Percentiles rank a stretch among this genome's conserved stretches.
Conservation (phyloP, 306 rosid species). For the Vigna unguiculata region DNA sequence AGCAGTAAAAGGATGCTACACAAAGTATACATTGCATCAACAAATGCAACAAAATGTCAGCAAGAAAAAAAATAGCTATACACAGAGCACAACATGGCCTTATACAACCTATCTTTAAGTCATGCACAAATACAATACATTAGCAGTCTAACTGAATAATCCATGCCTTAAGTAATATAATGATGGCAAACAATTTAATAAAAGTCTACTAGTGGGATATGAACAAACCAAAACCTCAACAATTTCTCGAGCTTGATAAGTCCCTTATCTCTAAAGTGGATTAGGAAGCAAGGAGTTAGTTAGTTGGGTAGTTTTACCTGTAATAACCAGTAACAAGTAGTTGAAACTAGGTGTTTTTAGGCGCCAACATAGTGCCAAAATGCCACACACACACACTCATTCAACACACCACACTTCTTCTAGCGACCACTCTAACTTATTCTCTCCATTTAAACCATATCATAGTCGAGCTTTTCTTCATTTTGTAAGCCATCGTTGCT, state of each 20-base stretch:
- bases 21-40: slow-evolving; percentile 2
- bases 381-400: too few species aligned
- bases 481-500: too few species aligned
- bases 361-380: too few species aligned
- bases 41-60: neutral
- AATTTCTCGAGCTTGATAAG: slow-evolving; percentile 86
- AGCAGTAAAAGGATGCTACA: neutral
- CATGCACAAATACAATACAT: slow-evolving; percentile 4
- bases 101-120: neutral
- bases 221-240: slow-evolving; percentile 66
- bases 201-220: neutral
- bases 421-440: too few species aligned
- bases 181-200: slow-evolving; percentile 17
- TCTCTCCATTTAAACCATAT: too few species aligned
- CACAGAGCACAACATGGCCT: neutral
- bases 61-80: neutral
- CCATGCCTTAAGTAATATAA: neutral
- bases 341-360: too few species aligned
- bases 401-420: too few species aligned
- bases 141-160: neutral
- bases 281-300: too few species aligned
- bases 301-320: too few species aligned
- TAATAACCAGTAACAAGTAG: too few species aligned
- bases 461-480: too few species aligned
- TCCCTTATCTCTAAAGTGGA: too few species aligned